Evolutionary conservation across 306 rosid species (phyloP).

Genomic region (Pyrus betulifolia): DNA sequence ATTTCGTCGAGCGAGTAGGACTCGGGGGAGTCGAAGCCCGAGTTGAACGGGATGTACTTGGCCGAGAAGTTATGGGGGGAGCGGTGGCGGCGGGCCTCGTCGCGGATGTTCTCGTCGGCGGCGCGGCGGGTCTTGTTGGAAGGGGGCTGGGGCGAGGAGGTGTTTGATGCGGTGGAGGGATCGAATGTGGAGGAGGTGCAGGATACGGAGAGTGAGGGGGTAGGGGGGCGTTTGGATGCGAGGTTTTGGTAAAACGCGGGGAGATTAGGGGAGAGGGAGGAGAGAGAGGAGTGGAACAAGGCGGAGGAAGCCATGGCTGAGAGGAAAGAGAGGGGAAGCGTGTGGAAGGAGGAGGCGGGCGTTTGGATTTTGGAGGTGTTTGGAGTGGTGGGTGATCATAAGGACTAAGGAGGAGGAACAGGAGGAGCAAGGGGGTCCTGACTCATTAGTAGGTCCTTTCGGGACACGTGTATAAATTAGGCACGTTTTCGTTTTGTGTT

Average conservation of each 20-base stretch:
- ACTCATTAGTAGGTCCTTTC: neutral
- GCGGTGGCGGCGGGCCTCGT: slow-evolving; percentile 64
- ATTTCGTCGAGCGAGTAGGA: slow-evolving; percentile 76
- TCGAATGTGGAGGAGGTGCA: slow-evolving; percentile 39
- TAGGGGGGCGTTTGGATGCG: slow-evolving; percentile 4
- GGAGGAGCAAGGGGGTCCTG: neutral
- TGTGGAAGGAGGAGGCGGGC: slow-evolving; percentile 14
- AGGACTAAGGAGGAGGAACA: neutral
- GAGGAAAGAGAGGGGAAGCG: neutral
- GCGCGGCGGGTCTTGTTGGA: slow-evolving; percentile 22
- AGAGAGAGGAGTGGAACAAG: slow-evolving; percentile 36
- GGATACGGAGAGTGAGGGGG: neutral
- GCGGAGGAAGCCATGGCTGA: slow-evolving; percentile 36
- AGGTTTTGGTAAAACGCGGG: neutral
- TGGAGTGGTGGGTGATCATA: neutral
- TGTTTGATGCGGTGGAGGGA: slow-evolving; percentile 8
- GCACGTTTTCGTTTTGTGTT: neutral
- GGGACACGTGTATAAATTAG: neutral
- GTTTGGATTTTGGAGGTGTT: neutral
- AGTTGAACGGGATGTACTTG: slow-evolving; percentile 63
- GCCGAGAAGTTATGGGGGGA: slow-evolving; percentile 41
- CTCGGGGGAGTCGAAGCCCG: slow-evolving; percentile 43
- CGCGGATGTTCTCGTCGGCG: slow-evolving; percentile 52
- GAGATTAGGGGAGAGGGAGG: slow-evolving; percentile 25
- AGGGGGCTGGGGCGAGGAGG: slow-evolving; percentile 11